Conservation (phyloP, 1,284 basidiomycete species). For the Fistulinella cinereoalba region DNA sequence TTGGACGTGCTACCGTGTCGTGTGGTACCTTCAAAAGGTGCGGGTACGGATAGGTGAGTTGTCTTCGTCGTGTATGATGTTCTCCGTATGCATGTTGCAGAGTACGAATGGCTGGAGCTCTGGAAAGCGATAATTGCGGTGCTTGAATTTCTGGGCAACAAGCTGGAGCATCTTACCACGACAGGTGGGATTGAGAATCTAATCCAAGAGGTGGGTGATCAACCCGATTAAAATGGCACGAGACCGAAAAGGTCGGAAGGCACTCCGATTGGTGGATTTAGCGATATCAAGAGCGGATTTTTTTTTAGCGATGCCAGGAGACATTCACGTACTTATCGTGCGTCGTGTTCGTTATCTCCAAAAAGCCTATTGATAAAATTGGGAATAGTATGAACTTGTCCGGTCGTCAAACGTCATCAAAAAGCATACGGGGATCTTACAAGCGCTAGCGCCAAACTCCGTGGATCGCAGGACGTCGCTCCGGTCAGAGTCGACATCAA, state of each 20-base stretch:
- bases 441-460: constrained; percentile 36
- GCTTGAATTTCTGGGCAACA: constrained; percentile 52
- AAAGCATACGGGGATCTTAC: constrained; percentile 45
- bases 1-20: constrained; percentile 47
- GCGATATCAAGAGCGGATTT: constrained; percentile 47
- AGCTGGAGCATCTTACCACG: constrained; percentile 47
- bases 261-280: constrained; percentile 49
- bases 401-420: constrained; percentile 48
- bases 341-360: constrained; percentile 28
- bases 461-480: constrained; percentile 21
- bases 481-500: constrained; percentile 33
- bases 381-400: constrained; percentile 58
- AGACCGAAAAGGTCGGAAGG: constrained; percentile 34
- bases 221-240: neutral
- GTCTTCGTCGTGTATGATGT: neutral
- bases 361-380: constrained; percentile 1
- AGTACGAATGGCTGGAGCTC: constrained; percentile 62
- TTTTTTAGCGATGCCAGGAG: constrained; percentile 49
- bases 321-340: constrained; percentile 60
- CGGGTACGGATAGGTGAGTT: constrained; percentile 50
- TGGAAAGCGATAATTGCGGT: constrained; percentile 56
- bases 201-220: constrained; percentile 45
- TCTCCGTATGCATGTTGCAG: constrained; percentile 31
- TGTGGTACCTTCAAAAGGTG: constrained; percentile 55
- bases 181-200: constrained; percentile 51